Base-by-base conservation (phyloP, 2,329 filamentous ascomycete genomes). In the Setomelanomma holmii region DNA sequence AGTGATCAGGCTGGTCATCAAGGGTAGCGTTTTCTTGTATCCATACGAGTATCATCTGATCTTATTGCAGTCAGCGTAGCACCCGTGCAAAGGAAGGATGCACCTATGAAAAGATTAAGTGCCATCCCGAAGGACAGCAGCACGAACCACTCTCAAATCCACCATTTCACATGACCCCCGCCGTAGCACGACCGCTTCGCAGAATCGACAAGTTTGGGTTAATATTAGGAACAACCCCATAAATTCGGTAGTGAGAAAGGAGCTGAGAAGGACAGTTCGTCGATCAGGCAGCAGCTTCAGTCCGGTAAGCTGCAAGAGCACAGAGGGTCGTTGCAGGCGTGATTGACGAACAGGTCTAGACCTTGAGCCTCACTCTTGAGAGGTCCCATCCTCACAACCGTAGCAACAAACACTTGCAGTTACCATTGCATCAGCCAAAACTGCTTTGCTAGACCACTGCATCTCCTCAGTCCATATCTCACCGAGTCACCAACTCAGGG, bases 321-420 rank as follows among this genome's bases (percentile, higher is more conserved):
- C 14, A 14, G 34, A 33, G 5, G 14, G 14, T 17, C 22, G 43
- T 47, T 56, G 54, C 58, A 56, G 49, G 39, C 55, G 43, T 56
- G 55, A 36, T 58, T 41, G 49, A 64, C 63, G 56, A 73, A 75
- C 71, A 76, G 72, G 73, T 58, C 74, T 65, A 72, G 59, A 63
- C 74, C 72, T 75, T 75, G 72, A 75, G 63, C 67, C 71, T 74
- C 73, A 73, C 71, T 71, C 69, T 64, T 54, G 69, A 71, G 71
- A 75, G 69, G 72, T 74, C 73, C 73, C 64, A 48, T 60, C 56
- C 45, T 46, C 43, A 60, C 49, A 51, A 53, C 43, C 53, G 41
- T 53, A 50, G 45, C 47, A 47, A 54, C 40, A 23, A 51, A 49
- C 49, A 42, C 33, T 41, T 58, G 42, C 45, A 17, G 45, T 40